Conservation (phyloP, 73 alveolate species). For the Tetrahymena borealis region DNA sequence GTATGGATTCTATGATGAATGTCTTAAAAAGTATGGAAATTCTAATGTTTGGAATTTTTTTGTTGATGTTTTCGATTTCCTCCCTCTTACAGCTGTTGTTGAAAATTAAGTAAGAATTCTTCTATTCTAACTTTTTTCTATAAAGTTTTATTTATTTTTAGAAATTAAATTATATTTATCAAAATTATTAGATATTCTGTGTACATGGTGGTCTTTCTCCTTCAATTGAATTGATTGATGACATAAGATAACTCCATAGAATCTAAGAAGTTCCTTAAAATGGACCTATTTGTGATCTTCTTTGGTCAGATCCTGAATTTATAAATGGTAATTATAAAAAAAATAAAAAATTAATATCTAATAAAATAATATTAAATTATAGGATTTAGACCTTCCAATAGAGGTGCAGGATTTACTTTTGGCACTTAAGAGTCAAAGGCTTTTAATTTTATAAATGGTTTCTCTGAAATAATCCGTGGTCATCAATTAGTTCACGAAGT, state of each 20-base stretch:
- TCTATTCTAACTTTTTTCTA: background rate
- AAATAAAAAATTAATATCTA: conserved; percentile 18
- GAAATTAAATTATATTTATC: background rate
- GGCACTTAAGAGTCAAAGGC: conserved; percentile 82
- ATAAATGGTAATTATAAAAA: conserved; percentile 10
- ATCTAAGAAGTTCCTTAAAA: conserved; percentile 76
- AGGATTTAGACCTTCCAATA: conserved; percentile 81
- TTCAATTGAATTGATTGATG: conserved; percentile 58
- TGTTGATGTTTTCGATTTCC: conserved; percentile 38
- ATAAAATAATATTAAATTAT: conserved; percentile 6
- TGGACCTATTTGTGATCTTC: conserved; percentile 81
- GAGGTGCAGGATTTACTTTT: conserved; percentile 96
- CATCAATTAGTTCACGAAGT: conserved; percentile 96
- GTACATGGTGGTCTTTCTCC: conserved; percentile 89
- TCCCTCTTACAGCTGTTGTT: conserved; percentile 31
- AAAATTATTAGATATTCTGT: conserved; percentile 63
- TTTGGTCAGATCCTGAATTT: conserved; percentile 88
- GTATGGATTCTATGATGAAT: conserved; percentile 86
- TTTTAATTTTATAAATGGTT: conserved; percentile 67
- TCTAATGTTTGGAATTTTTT: conserved; percentile 70
- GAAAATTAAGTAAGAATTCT: conserved; percentile 31
- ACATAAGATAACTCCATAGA: conserved; percentile 60
- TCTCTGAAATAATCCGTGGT: conserved; percentile 82
- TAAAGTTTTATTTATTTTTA: background rate
- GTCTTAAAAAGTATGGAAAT: conserved; percentile 73